Conservation (phyloP, 495 filamentous ascomycete species). For the Penicillium arizonense region DNA sequence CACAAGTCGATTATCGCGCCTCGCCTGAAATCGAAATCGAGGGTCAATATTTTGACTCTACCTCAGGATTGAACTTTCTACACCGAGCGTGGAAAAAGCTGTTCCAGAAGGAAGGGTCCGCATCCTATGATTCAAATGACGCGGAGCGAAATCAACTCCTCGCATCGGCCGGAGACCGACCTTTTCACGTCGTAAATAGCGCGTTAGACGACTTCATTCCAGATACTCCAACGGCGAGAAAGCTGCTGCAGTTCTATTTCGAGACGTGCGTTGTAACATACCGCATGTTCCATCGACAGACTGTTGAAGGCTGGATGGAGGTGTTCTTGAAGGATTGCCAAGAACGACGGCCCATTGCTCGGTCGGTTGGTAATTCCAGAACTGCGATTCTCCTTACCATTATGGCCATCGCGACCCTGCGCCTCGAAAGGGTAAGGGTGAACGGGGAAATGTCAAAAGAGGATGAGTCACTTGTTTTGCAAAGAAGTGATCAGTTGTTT, state of each 20-base stretch:
- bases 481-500: too few species aligned
- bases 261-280: slow-evolving; percentile 22
- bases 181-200: too few species aligned
- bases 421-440: slow-evolving; percentile 2
- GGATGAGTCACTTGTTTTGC: too few species aligned
- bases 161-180: too few species aligned
- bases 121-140: not conserved
- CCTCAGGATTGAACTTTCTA: slow-evolving; percentile 19
- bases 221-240: slow-evolving; percentile 2
- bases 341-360: not conserved
- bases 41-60: slow-evolving; percentile 23
- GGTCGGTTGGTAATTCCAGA: slow-evolving; percentile 11
- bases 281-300: slow-evolving; percentile 18
- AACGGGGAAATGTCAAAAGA: too few species aligned
- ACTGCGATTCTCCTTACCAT: slow-evolving; percentile 16
- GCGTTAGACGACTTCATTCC: not conserved
- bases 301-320: slow-evolving; percentile 17
- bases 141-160: too few species aligned
- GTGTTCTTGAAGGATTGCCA: slow-evolving; percentile 6
- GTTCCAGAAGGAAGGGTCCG: slow-evolving; percentile 4
- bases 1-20: not conserved
- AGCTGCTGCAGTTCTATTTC: slow-evolving; percentile 17
- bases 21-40: slow-evolving; percentile 17
- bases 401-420: slow-evolving; percentile 19
- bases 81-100: slow-evolving; percentile 24